phyloP scores from a whole-genome alignment of 768 basidiomycete genomes.

The Tricholoma matsutake region DNA sequence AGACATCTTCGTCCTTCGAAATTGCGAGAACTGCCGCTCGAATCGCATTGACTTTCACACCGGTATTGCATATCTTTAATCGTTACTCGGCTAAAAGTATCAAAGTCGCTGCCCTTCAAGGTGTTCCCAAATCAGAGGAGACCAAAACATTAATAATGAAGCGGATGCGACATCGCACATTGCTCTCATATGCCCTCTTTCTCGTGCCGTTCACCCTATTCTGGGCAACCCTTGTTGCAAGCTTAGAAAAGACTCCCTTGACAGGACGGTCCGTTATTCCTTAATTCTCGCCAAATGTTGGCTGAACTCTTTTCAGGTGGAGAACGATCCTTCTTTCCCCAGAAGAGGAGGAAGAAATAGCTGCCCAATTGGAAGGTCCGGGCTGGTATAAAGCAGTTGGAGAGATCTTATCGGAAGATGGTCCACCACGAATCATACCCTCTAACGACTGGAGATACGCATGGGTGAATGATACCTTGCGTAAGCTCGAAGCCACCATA shows the following conservation, averaged over 20 bases:
- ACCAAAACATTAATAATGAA: conserved; percentile 46
- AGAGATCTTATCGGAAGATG: conserved; percentile 69
- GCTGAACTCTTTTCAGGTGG: conserved; percentile 50
- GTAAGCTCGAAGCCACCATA: conserved; percentile 71
- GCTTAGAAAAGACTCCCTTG: conserved; percentile 73
- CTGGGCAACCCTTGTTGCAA: conserved; percentile 67
- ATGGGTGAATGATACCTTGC: conserved; percentile 83
- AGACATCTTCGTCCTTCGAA: conserved; percentile 77
- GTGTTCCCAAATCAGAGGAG: conserved; percentile 49
- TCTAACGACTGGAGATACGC: conserved; percentile 82
- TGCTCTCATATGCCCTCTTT: conserved; percentile 52
- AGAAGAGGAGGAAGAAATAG: conserved; percentile 88
- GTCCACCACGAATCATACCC: conserved; percentile 61
- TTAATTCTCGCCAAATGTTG: neutral
- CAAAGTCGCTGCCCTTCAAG: conserved; percentile 48
- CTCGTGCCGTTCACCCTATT: conserved; percentile 61
- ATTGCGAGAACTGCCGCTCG: conserved; percentile 67
- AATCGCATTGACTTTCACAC: conserved; percentile 72
- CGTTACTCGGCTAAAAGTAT: conserved; percentile 49
- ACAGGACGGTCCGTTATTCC: conserved; percentile 68
- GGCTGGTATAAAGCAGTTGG: conserved; percentile 87
- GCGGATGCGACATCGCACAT: conserved; percentile 46
- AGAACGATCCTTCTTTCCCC: conserved; percentile 87
- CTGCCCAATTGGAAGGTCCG: conserved; percentile 73
- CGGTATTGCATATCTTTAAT: conserved; percentile 61